phyloP scores from a whole-genome alignment of 2,329 filamentous ascomycete genomes.

The Cladosporium oxysporum region DNA sequence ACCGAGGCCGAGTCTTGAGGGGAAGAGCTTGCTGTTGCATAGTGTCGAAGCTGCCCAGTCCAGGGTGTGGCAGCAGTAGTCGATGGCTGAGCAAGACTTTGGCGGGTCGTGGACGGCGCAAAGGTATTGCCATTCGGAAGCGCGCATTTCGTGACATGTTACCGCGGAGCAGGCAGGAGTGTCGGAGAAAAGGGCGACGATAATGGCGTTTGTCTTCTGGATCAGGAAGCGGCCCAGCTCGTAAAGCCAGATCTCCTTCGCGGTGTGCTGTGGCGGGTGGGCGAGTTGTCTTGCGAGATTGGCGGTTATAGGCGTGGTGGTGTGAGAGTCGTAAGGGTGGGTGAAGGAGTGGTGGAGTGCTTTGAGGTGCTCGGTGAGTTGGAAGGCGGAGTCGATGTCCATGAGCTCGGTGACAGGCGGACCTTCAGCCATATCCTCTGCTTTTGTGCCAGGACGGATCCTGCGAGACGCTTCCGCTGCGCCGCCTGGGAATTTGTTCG shows the following conservation, averaged over 20 bases:
- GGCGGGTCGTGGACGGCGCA: constrained; percentile 96
- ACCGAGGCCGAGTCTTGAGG: constrained; percentile 71
- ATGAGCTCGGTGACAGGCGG: constrained; percentile 83
- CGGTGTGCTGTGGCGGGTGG: constrained; percentile 76
- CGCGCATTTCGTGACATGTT: constrained; percentile 97
- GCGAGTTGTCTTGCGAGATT: constrained; percentile 75
- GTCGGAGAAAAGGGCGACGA: constrained; percentile 91
- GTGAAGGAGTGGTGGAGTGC: constrained; percentile 85
- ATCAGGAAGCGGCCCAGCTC: constrained; percentile 96
- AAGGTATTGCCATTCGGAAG: constrained; percentile 97
- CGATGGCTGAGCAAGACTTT: constrained; percentile 95
- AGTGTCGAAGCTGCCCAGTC: constrained; percentile 97
- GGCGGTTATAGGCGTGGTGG: constrained; percentile 73
- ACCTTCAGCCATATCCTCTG: constrained; percentile 89
- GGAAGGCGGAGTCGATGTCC: constrained; percentile 95
- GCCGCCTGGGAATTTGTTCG: constrained; percentile 54
- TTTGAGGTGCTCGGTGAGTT: constrained; percentile 94
- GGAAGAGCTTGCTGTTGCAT: constrained; percentile 93
- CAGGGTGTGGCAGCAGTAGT: constrained; percentile 98
- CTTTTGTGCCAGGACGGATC: constrained; percentile 88
- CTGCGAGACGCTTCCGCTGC: constrained; percentile 71
- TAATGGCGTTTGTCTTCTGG: constrained; percentile 88
- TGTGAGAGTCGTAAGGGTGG: constrained; percentile 69
- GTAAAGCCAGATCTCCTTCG: constrained; percentile 92
- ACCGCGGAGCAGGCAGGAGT: constrained; percentile 80